Percentiles rank a stretch among this genome's conserved stretches.
phyloP scores from a whole-genome alignment of 106 monocot species.

The Allium cepa region DNA sequence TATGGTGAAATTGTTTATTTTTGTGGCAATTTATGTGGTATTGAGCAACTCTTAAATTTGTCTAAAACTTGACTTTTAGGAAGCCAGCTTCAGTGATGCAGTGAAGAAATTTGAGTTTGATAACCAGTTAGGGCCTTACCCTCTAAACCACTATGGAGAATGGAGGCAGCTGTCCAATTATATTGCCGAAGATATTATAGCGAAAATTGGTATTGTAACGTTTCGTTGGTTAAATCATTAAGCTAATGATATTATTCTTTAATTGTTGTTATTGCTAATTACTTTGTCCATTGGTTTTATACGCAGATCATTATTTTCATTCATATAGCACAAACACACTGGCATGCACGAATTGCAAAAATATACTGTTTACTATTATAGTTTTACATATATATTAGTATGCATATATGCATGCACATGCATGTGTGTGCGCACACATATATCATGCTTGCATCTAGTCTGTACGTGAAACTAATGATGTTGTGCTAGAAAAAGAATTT shows the following conservation, averaged over 20 bases:
- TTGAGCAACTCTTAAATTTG: not conserved
- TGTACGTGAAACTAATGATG: no score
- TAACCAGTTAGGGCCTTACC: slow-evolving; percentile 72
- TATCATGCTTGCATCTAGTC: no score
- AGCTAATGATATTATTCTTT: not conserved
- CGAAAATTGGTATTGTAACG: slow-evolving; percentile 47
- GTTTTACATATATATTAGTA: no score
- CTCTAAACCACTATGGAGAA: slow-evolving; percentile 55
- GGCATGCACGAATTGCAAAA: no score
- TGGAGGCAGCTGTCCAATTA: slow-evolving; percentile 80
- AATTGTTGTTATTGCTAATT: not conserved
- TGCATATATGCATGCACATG: no score
- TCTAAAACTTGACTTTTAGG: slow-evolving; percentile 38
- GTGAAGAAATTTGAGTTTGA: slow-evolving; percentile 89
- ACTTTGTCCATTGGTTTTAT: not conserved
- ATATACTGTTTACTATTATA: no score
- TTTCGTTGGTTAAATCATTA: not conserved
- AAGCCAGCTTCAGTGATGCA: slow-evolving; percentile 56
- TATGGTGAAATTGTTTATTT: no score
- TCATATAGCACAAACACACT: no score
- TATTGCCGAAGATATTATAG: slow-evolving; percentile 57
- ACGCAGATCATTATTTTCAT: not conserved
- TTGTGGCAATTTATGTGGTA: no score
- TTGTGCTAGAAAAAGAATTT: no score
- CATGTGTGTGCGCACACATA: no score